Conservation (phyloP, 345 rosid species). For the Anacardium occidentale region DNA sequence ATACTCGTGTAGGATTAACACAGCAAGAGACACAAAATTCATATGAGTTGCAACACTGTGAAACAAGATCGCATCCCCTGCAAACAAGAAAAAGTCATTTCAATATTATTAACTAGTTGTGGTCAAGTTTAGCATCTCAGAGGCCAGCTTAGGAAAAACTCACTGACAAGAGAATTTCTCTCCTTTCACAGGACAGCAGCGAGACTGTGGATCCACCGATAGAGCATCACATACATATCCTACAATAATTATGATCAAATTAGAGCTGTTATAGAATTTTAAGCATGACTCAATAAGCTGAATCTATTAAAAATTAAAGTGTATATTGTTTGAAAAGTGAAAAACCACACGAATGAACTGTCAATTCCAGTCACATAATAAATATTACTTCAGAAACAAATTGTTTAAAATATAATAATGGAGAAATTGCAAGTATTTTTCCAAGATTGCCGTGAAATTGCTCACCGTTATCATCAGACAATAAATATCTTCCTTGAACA, state of each 20-base stretch:
- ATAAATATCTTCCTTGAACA: conserved; percentile 77
- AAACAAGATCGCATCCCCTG: conserved; percentile 79
- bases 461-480: conserved; percentile 76
- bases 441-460: neutral
- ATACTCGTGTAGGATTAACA: conserved; percentile 71
- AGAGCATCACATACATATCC: conserved; percentile 88
- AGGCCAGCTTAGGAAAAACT: conserved; percentile 39
- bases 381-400: too few species aligned
- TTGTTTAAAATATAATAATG: too few species aligned
- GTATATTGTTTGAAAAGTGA: too few species aligned
- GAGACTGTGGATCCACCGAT: conserved; percentile 69
- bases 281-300: too few species aligned
- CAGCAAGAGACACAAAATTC: conserved; percentile 95
- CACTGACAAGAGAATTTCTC: conserved; percentile 93
- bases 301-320: too few species aligned
- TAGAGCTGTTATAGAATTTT: neutral
- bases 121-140: neutral
- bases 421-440: too few species aligned
- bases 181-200: conserved; percentile 78
- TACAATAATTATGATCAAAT: conserved; percentile 23
- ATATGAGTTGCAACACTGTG: conserved; percentile 82
- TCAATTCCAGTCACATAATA: too few species aligned
- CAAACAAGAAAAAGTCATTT: conserved; percentile 21
- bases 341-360: neutral
- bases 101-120: neutral